phyloP scores from a whole-genome alignment of 192 early-diverging fungal species.

The Coemansia sp. region DNA sequence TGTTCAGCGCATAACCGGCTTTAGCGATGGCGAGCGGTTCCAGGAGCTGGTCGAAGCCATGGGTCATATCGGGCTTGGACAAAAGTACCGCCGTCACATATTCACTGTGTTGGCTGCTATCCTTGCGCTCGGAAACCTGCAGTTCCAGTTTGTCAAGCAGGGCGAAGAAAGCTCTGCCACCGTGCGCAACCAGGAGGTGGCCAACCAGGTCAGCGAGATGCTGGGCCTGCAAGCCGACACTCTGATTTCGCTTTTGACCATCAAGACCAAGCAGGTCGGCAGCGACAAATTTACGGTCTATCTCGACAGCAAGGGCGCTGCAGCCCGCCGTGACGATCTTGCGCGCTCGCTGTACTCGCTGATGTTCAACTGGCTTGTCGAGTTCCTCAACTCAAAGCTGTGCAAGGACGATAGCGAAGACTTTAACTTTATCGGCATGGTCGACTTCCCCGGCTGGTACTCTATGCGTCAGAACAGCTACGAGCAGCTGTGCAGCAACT shows the following conservation, averaged over 20 bases:
- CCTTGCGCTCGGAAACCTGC: constrained; percentile 84
- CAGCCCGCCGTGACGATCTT: constrained; percentile 69
- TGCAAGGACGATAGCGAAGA: constrained; percentile 62
- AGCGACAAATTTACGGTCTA: constrained; percentile 81
- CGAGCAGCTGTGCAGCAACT: constrained; percentile 75
- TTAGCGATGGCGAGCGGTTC: constrained; percentile 65
- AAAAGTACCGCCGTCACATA: constrained; percentile 79
- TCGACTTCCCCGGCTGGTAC: constrained; percentile 84
- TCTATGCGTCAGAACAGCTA: constrained; percentile 44
- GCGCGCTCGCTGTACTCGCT: constrained; percentile 79
- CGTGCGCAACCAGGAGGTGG: constrained; percentile 73
- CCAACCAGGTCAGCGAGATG: constrained; percentile 77
- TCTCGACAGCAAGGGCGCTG: constrained; percentile 71
- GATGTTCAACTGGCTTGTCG: constrained; percentile 80
- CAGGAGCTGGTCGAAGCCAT: constrained; percentile 74
- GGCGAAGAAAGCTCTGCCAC: constrained; percentile 77
- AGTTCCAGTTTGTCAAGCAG: constrained; percentile 71
- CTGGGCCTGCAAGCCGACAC: constrained; percentile 72
- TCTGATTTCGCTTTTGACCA: constrained; percentile 77
- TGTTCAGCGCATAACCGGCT: constrained; percentile 58
- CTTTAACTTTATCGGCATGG: constrained; percentile 76
- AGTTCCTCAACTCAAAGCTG: constrained; percentile 80
- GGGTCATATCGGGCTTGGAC: constrained; percentile 81
- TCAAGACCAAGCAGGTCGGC: constrained; percentile 79
- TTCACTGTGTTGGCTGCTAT: constrained; percentile 84